These are phyloP conservation scores for Yamadazyma sp. DNA, from an alignment of 1,139 yeast species.

Conservation along the genomic window DNA sequence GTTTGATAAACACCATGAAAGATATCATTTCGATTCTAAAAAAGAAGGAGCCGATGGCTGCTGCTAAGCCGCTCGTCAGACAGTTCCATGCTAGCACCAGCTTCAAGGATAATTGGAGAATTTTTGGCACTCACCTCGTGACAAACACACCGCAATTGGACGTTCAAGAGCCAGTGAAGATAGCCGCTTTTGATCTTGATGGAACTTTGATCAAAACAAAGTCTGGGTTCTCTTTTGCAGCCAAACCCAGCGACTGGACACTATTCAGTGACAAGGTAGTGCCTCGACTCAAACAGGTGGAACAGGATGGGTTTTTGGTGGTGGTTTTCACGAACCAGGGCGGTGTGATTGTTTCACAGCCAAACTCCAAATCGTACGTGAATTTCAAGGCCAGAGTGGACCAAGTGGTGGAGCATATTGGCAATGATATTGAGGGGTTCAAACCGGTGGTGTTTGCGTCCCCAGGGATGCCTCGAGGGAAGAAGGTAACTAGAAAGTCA, in stretches of 20 bases:
- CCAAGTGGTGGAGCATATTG: conserved; percentile 24
- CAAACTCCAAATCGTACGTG: conserved; percentile 50
- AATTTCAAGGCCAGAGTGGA: conserved; percentile 48
- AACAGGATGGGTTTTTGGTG: conserved; percentile 34
- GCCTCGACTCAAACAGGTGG: conserved; percentile 24
- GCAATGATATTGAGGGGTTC: conserved; percentile 19
- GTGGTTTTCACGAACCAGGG: conserved; percentile 90
- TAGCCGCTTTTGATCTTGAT: conserved; percentile 80
- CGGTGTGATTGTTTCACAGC: conserved; percentile 41
- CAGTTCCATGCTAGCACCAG: conserved; percentile 1
- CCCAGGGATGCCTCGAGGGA: conserved; percentile 50
- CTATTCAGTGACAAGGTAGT: conserved; percentile 45
- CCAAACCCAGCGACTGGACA: conserved; percentile 66
- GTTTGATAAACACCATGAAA: conserved; percentile 1
- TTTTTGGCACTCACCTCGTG: conserved; percentile 35
- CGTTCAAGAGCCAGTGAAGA: conserved; percentile 21
- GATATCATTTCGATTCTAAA: conserved; percentile 12
- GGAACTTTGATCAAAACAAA: conserved; percentile 65
- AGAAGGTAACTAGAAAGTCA: conserved; percentile 21
- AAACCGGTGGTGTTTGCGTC: conserved; percentile 63
- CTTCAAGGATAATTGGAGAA: conserved; percentile 23
- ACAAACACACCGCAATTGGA: conserved; percentile 26
- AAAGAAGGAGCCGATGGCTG: conserved; percentile 4
- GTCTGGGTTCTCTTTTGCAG: conserved; percentile 55
- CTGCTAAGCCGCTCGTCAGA: background rate